Conservation (phyloP, 2,329 filamentous ascomycete genomes). For the Cladosporium sp. region DNA sequence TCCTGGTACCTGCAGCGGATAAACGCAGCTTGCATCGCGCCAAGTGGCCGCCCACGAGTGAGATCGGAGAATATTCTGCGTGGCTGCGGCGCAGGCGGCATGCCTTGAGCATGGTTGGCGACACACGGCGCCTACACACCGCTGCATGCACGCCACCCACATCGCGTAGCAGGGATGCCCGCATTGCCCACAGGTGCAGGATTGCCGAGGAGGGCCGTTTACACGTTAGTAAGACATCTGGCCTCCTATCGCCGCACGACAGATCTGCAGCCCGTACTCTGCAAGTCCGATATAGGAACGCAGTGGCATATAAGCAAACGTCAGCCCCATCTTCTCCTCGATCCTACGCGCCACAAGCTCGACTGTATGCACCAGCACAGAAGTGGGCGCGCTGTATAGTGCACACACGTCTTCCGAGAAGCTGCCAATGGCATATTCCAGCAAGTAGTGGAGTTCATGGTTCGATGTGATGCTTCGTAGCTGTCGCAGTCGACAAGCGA, state of each 20-base stretch:
- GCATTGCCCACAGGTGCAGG: constrained; percentile 2
- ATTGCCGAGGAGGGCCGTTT: not conserved
- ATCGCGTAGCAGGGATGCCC: not conserved
- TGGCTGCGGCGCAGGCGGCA: constrained; percentile 28
- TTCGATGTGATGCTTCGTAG: not conserved
- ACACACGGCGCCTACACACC: constrained; percentile 9
- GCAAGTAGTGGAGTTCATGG: not conserved
- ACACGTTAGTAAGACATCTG: not conserved
- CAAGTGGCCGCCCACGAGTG: constrained; percentile 8
- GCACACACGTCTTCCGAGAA: not conserved
- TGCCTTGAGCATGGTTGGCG: constrained; percentile 17
- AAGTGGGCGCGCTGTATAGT: not conserved
- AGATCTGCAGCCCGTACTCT: constrained; percentile 1
- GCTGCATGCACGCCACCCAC: constrained; percentile 3
- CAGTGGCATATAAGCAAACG: constrained; percentile 12
- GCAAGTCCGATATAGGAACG: constrained; percentile 4
- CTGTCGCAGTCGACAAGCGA: not conserved
- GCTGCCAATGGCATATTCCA: not conserved
- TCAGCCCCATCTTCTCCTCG: constrained; percentile 14
- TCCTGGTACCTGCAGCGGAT: constrained; percentile 8
- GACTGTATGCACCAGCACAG: constrained; percentile 7
- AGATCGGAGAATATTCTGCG: constrained; percentile 15
- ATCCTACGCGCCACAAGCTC: constrained; percentile 10
- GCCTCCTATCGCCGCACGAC: constrained; percentile 7
- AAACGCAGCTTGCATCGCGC: constrained; percentile 4